Percentiles rank a stretch among this genome's conserved stretches.
Conservation (phyloP, 2,329 filamentous ascomycete genomes). For the Knufia fluminis region DNA sequence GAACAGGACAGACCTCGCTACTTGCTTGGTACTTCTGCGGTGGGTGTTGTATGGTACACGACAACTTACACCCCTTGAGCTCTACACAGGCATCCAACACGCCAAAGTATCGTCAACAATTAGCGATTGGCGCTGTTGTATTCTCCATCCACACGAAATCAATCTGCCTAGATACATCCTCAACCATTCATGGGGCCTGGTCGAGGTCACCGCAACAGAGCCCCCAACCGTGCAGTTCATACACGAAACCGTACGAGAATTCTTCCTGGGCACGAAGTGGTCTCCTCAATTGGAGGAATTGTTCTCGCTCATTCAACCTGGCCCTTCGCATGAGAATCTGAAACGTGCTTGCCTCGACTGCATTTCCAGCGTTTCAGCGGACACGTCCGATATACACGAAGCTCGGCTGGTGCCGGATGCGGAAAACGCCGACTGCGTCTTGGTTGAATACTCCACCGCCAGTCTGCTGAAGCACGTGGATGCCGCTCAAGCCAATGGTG, state of each 20-base stretch:
- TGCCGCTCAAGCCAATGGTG: neutral
- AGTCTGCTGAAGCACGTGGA: slow-evolving; percentile 1
- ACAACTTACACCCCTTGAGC: slow-evolving; percentile 36
- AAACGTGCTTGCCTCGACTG: neutral
- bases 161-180: slow-evolving; percentile 30
- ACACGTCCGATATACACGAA: neutral
- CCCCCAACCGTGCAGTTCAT: slow-evolving; percentile 38
- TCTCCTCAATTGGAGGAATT: neutral
- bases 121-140: no score
- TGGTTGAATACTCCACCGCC: neutral
- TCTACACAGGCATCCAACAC: slow-evolving; percentile 36
- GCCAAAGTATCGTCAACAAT: neutral
- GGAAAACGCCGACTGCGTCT: neutral
- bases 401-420: neutral
- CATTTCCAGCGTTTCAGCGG: neutral
- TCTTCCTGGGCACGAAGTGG: slow-evolving; percentile 21
- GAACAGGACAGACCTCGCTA: slow-evolving; percentile 34
- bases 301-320: neutral
- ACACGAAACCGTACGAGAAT: slow-evolving; percentile 34
- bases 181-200: slow-evolving; percentile 43
- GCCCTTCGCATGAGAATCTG: neutral
- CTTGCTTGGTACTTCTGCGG: slow-evolving; percentile 21
- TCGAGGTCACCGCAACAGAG: slow-evolving; percentile 20
- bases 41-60: slow-evolving; percentile 45
- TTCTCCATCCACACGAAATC: slow-evolving; percentile 8